These are phyloP conservation scores for Clonostachys rosea DNA, from an alignment of 2,329 filamentous ascomycete species.

Conservation along the genomic window DNA sequence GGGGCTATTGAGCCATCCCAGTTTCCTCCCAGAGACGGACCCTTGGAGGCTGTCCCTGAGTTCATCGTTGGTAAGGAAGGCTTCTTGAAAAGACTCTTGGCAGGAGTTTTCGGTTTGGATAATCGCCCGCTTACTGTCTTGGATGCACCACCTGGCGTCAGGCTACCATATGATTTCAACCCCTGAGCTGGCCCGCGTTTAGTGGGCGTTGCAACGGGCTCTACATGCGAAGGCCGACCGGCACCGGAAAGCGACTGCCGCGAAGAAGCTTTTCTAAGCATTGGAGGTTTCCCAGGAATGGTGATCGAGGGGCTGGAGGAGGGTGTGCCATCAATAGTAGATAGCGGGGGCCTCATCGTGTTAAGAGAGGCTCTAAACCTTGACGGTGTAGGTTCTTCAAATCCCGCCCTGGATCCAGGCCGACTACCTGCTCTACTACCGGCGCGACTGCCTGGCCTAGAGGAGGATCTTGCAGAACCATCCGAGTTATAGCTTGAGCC, in stretches of 20 bases:
- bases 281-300: constrained; percentile 12
- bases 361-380: constrained; percentile 38
- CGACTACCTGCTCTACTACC: constrained; percentile 46
- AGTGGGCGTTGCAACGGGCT: constrained; percentile 11
- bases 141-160: constrained; percentile 31
- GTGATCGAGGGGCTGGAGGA: constrained; percentile 16
- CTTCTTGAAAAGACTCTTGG: constrained; percentile 50
- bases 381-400: constrained; percentile 22
- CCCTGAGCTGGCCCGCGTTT: constrained; percentile 30
- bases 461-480: constrained; percentile 35
- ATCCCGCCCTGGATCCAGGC: constrained; percentile 49
- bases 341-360: constrained; percentile 35
- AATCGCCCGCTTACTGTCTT: constrained; percentile 41
- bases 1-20: constrained; percentile 6
- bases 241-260: constrained; percentile 10
- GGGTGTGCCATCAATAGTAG: constrained; percentile 39
- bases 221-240: constrained; percentile 14
- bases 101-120: constrained; percentile 45
- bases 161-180: constrained; percentile 17
- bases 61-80: constrained; percentile 40
- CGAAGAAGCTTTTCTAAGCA: constrained; percentile 12
- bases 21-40: constrained; percentile 4
- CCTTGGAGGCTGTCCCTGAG: constrained; percentile 7
- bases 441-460: constrained; percentile 18
- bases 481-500: constrained; percentile 59